Evolutionary conservation across 176 grass and related monocot genomes (phyloP).

Genomic region (Oryza meridionalis): DNA sequence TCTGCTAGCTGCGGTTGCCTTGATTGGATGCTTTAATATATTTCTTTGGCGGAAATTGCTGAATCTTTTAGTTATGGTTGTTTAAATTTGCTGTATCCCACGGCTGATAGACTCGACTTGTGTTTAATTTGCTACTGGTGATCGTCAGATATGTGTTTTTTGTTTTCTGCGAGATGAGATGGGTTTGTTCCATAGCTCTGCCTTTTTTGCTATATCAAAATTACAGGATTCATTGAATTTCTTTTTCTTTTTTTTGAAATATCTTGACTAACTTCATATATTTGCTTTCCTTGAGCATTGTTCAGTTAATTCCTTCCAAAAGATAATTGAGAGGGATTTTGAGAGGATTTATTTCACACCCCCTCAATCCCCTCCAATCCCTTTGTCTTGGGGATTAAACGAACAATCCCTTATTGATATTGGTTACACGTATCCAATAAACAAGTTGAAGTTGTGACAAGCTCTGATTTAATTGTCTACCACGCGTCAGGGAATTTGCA

Average conservation of each 20-base stretch:
- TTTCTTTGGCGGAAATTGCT: not conserved
- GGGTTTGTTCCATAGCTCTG: not conserved
- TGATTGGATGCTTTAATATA: not conserved
- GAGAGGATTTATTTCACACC: too few species aligned
- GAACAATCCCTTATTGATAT: not conserved
- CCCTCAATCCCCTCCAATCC: too few species aligned
- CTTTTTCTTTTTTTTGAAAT: too few species aligned
- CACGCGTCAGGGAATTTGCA: not conserved
- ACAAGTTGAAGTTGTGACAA: not conserved
- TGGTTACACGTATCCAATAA: not conserved
- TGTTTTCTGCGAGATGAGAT: not conserved
- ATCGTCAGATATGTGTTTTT: not conserved
- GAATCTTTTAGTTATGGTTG: not conserved
- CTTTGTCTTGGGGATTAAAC: too few species aligned
- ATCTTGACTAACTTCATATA: too few species aligned
- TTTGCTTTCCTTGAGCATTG: too few species aligned
- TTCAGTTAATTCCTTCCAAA: too few species aligned
- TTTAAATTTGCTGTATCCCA: not conserved
- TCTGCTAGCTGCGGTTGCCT: not conserved
- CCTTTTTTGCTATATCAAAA: too few species aligned
- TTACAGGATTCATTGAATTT: too few species aligned
- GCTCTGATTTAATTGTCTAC: not conserved
- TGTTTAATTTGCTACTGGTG: too few species aligned
- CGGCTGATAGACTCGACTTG: too few species aligned
- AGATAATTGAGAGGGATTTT: too few species aligned